phyloP scores from a whole-genome alignment of 345 rosid species.

The Aethionema arabicum region DNA sequence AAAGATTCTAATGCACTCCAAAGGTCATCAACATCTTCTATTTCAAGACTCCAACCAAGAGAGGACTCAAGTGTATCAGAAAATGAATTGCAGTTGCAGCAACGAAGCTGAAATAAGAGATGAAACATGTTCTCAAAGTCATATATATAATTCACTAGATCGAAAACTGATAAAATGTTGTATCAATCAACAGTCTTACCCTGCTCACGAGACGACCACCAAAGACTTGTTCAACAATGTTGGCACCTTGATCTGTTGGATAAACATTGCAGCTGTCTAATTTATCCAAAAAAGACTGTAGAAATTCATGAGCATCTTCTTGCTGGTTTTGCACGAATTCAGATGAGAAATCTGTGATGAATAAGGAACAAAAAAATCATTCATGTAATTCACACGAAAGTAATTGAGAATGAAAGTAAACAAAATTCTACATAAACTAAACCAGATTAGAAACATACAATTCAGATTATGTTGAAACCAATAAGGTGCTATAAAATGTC shows the following conservation, averaged over 20 bases:
- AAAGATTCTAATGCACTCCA: conserved; percentile 65
- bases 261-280: conserved; percentile 62
- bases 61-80: conserved; percentile 64
- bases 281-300: conserved; percentile 68
- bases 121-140: conserved; percentile 3
- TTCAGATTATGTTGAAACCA: conserved; percentile 54
- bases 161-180: background rate
- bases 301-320: conserved; percentile 92
- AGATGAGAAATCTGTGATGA: conserved; percentile 54
- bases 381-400: background rate
- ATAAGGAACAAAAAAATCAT: conserved; percentile 43
- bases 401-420: background rate
- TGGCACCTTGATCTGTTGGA: conserved; percentile 33
- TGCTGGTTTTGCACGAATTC: conserved; percentile 58
- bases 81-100: conserved; percentile 61
- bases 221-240: conserved; percentile 64
- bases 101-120: conserved; percentile 48
- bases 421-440: background rate
- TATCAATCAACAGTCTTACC: conserved; percentile 37
- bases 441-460: conserved; percentile 46
- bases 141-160: background rate
- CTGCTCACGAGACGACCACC: conserved; percentile 82
- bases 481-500: conserved; percentile 46
- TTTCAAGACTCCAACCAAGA: conserved; percentile 72
- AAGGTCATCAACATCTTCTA: conserved; percentile 58